These are phyloP conservation scores for Fusarium poae DNA, from an alignment of 2,329 filamentous ascomycete species.

Conservation along the genomic window DNA sequence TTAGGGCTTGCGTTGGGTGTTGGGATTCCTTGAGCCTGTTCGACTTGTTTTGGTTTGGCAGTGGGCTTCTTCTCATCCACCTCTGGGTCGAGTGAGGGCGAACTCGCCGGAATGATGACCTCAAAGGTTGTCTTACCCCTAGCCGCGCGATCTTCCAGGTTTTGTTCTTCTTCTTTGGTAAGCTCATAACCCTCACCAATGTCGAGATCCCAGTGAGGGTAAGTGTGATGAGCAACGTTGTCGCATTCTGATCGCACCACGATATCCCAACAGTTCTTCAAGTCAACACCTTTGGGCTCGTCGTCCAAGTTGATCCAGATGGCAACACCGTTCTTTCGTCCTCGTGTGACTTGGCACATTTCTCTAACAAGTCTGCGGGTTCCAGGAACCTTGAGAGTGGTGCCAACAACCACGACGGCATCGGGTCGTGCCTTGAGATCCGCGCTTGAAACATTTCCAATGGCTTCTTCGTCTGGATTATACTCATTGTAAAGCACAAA, in stretches of 20 bases:
- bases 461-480: slow-evolving; percentile 96
- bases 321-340: slow-evolving; percentile 84
- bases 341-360: slow-evolving; percentile 87
- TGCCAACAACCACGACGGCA: slow-evolving; percentile 93
- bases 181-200: slow-evolving; percentile 65
- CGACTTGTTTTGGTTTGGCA: slow-evolving; percentile 56
- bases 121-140: slow-evolving; percentile 52
- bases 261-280: slow-evolving; percentile 94
- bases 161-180: slow-evolving; percentile 55
- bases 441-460: slow-evolving; percentile 88
- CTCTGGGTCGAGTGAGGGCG: slow-evolving; percentile 29
- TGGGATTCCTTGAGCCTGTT: slow-evolving; percentile 64
- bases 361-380: slow-evolving; percentile 91
- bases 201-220: slow-evolving; percentile 69
- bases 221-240: slow-evolving; percentile 81
- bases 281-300: slow-evolving; percentile 83
- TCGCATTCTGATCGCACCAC: slow-evolving; percentile 90
- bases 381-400: slow-evolving; percentile 93
- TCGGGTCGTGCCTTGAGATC: slow-evolving; percentile 90
- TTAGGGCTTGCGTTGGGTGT: slow-evolving; percentile 71
- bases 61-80: slow-evolving; percentile 45
- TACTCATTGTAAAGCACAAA: slow-evolving; percentile 98
- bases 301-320: slow-evolving; percentile 95
- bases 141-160: background rate
- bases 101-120: slow-evolving; percentile 48